Conservation (phyloP, 192 early-diverging fungal species). For the Backusella psychrophila region DNA sequence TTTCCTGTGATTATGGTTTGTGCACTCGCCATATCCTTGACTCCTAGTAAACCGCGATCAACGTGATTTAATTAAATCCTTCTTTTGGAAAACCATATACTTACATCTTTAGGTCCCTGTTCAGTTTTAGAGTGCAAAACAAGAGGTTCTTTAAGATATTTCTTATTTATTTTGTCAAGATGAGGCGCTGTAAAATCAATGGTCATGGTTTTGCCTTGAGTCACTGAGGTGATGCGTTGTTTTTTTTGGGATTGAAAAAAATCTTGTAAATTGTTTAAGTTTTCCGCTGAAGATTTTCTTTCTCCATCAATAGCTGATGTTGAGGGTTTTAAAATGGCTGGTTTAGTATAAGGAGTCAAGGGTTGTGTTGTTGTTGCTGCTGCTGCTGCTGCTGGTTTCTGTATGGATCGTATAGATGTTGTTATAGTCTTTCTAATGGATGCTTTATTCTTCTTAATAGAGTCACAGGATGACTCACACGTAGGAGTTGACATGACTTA, state of each 20-base stretch:
- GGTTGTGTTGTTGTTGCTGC: not conserved
- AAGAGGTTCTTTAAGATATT: slow-evolving; percentile 6
- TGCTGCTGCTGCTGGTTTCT: not conserved
- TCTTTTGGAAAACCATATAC: not conserved
- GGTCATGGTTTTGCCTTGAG: not conserved
- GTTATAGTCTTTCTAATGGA: not conserved
- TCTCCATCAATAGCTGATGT: not conserved
- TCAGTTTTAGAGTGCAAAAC: not conserved
- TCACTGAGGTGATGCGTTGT: not conserved
- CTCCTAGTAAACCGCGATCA: not conserved
- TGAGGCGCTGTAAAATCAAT: not conserved
- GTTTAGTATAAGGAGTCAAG: not conserved
- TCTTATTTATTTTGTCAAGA: slow-evolving; percentile 10
- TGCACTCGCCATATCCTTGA: not conserved
- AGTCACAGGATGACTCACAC: not conserved
- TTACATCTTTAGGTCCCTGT: not conserved
- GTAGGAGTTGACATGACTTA: not conserved
- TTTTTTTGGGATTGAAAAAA: not conserved
- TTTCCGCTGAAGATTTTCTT: not conserved
- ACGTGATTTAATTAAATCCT: not conserved
- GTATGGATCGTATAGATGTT: not conserved
- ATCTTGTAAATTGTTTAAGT: not conserved
- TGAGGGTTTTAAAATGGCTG: not conserved
- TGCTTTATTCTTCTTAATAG: not conserved
- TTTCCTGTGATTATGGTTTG: no score